Conservation (phyloP, 495 filamentous ascomycete genomes). For the Trichoderma asperelloides region DNA sequence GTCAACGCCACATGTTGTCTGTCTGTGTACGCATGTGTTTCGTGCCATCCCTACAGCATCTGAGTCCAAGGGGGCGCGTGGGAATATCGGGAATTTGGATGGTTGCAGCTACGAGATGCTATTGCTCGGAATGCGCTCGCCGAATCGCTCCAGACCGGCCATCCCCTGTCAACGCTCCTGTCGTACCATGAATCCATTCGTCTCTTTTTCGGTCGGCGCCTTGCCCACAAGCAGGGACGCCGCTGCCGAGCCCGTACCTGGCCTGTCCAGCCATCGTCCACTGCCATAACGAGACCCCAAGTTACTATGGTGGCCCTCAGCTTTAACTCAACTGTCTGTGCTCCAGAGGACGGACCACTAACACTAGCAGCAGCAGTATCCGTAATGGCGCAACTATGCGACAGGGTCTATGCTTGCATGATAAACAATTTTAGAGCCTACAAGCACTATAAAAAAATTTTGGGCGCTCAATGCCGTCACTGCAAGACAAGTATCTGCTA, state of each 20-base stretch:
- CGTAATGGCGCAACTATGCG: neutral
- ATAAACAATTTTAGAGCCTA: neutral
- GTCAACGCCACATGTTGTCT: neutral
- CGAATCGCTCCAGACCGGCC: neutral
- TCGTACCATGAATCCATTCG: neutral
- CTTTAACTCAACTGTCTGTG: neutral
- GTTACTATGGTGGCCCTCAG: neutral
- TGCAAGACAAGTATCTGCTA: neutral
- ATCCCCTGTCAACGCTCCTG: neutral
- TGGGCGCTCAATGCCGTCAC: neutral
- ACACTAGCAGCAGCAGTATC: neutral
- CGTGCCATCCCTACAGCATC: neutral
- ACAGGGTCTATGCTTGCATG: slow-evolving; percentile 5
- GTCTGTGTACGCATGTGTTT: neutral
- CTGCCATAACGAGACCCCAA: neutral
- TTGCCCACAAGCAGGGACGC: neutral
- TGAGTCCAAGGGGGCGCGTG: neutral
- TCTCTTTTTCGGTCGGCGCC: neutral
- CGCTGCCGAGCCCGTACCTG: neutral
- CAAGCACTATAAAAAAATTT: neutral
- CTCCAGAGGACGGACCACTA: neutral
- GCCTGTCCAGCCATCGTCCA: neutral
- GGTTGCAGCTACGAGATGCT: neutral
- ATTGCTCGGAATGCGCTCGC: slow-evolving; percentile 1
- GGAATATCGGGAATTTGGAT: neutral